Percentiles rank a stretch among this genome's conserved stretches.
Conservation (phyloP, 1,284 basidiomycete species). For the Xerocomus nothofagi region DNA sequence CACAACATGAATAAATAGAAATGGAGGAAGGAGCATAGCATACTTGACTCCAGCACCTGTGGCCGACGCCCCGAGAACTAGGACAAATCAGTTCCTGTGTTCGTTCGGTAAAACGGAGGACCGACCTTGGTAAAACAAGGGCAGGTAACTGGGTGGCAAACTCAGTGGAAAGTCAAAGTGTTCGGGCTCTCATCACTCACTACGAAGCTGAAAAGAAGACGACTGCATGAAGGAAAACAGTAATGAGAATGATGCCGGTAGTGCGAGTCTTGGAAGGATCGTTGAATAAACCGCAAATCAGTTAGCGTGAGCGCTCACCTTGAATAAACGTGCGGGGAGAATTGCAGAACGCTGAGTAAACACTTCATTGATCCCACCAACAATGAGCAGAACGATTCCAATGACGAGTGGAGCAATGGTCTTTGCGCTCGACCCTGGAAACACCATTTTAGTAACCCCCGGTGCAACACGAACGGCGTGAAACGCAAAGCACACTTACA, state of each 20-base stretch:
- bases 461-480: too few species aligned
- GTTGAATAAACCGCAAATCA: neutral
- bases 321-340: slow-evolving; percentile 78
- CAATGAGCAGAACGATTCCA: slow-evolving; percentile 59
- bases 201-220: slow-evolving; percentile 53
- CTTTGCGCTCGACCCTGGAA: too few species aligned
- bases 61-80: slow-evolving; percentile 14
- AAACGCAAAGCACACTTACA: too few species aligned
- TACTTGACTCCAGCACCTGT: slow-evolving; percentile 17
- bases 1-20: neutral
- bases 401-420: slow-evolving; percentile 72
- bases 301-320: too few species aligned
- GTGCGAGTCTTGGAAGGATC: slow-evolving; percentile 61
- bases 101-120: too few species aligned
- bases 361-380: slow-evolving; percentile 64
- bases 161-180: too few species aligned
- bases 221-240: slow-evolving; percentile 63
- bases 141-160: slow-evolving; percentile 24
- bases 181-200: slow-evolving; percentile 11
- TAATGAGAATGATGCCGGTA: slow-evolving; percentile 61
- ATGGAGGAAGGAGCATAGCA: neutral
- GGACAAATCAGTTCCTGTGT: too few species aligned
- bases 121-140: slow-evolving; percentile 25
- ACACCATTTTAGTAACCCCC: too few species aligned
- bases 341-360: slow-evolving; percentile 77